Evolutionary conservation across 1,284 basidiomycete genomes (phyloP).

Genomic region (Apiotrichum domesticum): DNA sequence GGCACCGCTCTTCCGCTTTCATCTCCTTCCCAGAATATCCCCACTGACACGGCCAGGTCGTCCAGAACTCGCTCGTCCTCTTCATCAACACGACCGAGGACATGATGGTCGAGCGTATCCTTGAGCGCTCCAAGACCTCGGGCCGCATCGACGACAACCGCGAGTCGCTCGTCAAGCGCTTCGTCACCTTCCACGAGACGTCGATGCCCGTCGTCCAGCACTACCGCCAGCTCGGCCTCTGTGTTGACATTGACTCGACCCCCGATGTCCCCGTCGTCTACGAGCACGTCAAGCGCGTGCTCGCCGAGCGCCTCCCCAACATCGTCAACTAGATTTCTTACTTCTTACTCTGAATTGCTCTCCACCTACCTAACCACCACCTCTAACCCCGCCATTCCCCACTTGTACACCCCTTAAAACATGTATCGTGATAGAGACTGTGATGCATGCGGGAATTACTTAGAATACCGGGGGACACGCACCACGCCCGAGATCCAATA

Average conservation of each 20-base stretch:
- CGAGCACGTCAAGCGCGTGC: constrained; percentile 54
- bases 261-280: constrained; percentile 69
- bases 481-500: neutral
- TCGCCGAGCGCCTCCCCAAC: constrained; percentile 47
- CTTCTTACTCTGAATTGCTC: neutral
- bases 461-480: neutral
- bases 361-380: no score
- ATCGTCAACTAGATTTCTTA: neutral
- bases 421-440: neutral
- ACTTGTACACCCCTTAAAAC: neutral
- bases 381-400: no score
- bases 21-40: neutral
- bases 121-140: constrained; percentile 87
- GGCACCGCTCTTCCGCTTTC: neutral
- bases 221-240: constrained; percentile 66
- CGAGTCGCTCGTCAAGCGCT: constrained; percentile 94
- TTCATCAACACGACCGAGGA: constrained; percentile 88
- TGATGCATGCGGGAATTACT: constrained; percentile 12
- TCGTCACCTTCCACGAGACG: constrained; percentile 79
- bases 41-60: constrained; percentile 55
- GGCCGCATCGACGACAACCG: constrained; percentile 94
- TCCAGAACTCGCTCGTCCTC: constrained; percentile 69
- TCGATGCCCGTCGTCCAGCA: constrained; percentile 96
- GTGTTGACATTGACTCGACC: constrained; percentile 74
- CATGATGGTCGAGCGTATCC: constrained; percentile 76